Evolutionary conservation across 73 alveolate genomes (phyloP).

Genomic region (Paramecium primaurelia): DNA sequence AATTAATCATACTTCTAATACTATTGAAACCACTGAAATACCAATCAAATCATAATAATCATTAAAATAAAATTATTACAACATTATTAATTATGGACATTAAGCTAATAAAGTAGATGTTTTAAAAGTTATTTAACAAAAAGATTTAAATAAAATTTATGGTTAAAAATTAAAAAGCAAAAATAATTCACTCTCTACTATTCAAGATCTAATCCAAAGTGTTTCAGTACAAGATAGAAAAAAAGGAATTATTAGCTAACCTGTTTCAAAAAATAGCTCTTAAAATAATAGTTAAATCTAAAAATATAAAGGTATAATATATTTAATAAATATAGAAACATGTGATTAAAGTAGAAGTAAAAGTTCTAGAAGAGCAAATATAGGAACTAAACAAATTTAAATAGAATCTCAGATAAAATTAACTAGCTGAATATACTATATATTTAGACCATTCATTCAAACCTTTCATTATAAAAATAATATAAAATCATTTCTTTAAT

Average conservation of each 20-base stretch:
- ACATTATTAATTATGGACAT: not conserved
- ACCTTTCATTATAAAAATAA: not conserved
- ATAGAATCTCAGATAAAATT: not conserved
- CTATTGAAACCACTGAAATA: not conserved
- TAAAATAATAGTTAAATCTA: not conserved
- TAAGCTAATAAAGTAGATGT: not conserved
- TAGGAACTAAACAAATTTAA: not conserved
- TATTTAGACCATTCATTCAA: not conserved
- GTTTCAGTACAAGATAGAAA: constrained; percentile 1
- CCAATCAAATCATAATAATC: not conserved
- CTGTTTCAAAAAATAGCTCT: constrained; percentile 18
- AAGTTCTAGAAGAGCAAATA: not conserved
- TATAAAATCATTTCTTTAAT: not conserved
- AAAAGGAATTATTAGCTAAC: not conserved
- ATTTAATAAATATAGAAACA: not conserved
- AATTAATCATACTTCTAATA: not conserved
- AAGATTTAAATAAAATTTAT: not conserved
- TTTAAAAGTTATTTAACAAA: not conserved
- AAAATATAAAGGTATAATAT: not conserved
- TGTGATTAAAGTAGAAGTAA: not conserved
- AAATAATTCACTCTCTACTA: constrained; percentile 7
- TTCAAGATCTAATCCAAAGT: not conserved
- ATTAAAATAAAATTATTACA: not conserved
- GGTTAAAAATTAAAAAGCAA: not conserved
- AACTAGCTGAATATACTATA: not conserved